These are phyloP conservation scores for Neurospora discreta DNA, from an alignment of 495 filamentous ascomycete genomes.

Conservation along the genomic window DNA sequence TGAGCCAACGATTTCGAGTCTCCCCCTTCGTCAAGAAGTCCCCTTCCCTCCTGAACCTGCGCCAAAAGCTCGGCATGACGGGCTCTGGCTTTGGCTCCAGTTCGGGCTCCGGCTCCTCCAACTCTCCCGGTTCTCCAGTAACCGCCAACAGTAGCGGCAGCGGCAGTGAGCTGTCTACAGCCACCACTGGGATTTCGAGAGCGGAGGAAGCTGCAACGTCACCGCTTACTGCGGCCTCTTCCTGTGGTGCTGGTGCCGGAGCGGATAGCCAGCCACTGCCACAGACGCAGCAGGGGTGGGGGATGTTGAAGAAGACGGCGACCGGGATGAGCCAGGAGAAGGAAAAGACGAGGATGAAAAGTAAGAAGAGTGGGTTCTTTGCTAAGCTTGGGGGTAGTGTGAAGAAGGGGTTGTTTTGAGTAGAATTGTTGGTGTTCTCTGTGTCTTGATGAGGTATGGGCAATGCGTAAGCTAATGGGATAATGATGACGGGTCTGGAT, in stretches of 20 bases:
- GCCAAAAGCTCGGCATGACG: background rate
- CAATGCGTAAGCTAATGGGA: background rate
- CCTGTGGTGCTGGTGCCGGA: background rate
- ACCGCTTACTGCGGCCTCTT: background rate
- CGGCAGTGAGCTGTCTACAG: background rate
- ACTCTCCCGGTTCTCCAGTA: background rate
- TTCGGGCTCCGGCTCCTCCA: background rate
- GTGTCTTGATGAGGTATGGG: background rate
- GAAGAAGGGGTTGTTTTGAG: slow-evolving; percentile 4
- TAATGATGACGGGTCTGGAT: background rate
- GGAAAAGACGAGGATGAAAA: background rate
- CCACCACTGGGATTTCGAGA: background rate
- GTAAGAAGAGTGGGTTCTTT: slow-evolving; percentile 10
- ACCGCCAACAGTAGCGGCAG: background rate
- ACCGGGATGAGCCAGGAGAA: background rate
- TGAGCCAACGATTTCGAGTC: background rate
- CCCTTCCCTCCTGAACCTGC: background rate
- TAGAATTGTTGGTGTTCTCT: background rate
- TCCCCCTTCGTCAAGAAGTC: background rate
- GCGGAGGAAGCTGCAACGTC: background rate
- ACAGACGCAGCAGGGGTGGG: slow-evolving; percentile 15
- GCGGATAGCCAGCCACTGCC: slow-evolving; percentile 4
- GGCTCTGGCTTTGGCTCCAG: background rate
- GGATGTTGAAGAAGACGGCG: background rate
- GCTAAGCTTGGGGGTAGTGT: slow-evolving; percentile 6